Conservation (phyloP, 1,139 yeast genomes). For the Taphrina populina region DNA sequence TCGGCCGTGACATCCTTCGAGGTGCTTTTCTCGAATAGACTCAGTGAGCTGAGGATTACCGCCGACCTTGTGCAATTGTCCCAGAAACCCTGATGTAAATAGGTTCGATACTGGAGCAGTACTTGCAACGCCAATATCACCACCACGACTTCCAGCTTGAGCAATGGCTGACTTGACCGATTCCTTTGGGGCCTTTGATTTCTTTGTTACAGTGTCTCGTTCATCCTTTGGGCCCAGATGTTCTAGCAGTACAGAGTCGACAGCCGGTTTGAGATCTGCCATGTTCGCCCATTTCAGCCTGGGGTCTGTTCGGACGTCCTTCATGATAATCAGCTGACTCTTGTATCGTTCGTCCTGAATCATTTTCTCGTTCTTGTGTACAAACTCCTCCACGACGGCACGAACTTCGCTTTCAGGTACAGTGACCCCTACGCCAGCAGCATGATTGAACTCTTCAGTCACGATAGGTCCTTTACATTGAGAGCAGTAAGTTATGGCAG, state of each 20-base stretch:
- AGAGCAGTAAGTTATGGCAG: conserved; percentile 12
- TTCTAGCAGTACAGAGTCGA: conserved; percentile 69
- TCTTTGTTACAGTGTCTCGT: conserved; percentile 79
- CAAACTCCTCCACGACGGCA: conserved; percentile 57
- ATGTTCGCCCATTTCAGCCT: conserved; percentile 91
- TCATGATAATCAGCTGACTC: conserved; percentile 70
- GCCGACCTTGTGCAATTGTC: conserved; percentile 92
- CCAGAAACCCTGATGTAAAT: conserved; percentile 94
- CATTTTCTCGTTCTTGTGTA: conserved; percentile 58
- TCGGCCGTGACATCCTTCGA: conserved; percentile 71
- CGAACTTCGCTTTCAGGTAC: conserved; percentile 66
- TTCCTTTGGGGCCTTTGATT: conserved; percentile 51
- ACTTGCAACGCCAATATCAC: too few species aligned
- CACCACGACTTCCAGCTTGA: too few species aligned
- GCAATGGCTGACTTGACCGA: conserved; percentile 41
- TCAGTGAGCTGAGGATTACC: conserved; percentile 89
- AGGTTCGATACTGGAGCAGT: conserved; percentile 57
- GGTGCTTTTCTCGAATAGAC: conserved; percentile 75
- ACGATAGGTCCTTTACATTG: not conserved
- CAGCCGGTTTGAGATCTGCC: conserved; percentile 74
- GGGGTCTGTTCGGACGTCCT: conserved; percentile 69
- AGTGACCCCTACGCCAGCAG: conserved; percentile 63
- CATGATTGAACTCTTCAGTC: conserved; percentile 43
- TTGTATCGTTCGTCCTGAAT: conserved; percentile 73
- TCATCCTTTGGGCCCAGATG: conserved; percentile 93